A percentile compares a stretch with the other conserved stretches of the same genome.
These are phyloP conservation scores for Cupressus sempervirens DNA, from an alignment of 75 land plant species.

Conservation along the genomic window DNA sequence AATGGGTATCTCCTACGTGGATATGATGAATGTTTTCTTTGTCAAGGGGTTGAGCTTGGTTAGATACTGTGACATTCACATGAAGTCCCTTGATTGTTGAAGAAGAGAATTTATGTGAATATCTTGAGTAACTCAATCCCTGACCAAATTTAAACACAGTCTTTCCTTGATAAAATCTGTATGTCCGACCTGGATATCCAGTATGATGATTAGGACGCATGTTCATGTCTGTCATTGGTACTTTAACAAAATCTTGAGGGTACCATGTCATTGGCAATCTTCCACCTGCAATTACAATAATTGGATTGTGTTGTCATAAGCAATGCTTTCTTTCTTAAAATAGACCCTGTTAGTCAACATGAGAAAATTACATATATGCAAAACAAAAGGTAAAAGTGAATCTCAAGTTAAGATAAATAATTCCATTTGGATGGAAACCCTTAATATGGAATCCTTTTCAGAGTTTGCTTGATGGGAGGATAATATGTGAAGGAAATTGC, in stretches of 20 bases:
- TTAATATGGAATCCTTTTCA: neutral
- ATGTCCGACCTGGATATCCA: constrained; percentile 88
- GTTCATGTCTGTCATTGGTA: constrained; percentile 89
- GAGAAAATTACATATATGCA: neutral
- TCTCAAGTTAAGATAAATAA: neutral
- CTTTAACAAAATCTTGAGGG: constrained; percentile 56
- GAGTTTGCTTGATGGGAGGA: neutral
- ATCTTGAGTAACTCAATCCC: constrained; percentile 78
- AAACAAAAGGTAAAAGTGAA: neutral
- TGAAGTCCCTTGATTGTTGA: constrained; percentile 6
- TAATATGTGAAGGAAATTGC: neutral
- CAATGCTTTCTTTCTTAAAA: neutral
- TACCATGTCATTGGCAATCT: constrained; percentile 92
- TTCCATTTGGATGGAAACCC: neutral
- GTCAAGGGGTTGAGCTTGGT: neutral
- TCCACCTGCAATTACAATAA: constrained; percentile 45
- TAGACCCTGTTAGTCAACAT: neutral
- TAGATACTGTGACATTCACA: neutral
- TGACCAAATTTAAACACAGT: constrained; percentile 65
- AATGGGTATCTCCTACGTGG: constrained; percentile 13
- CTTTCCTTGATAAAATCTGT: constrained; percentile 79
- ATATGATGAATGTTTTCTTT: constrained; percentile 20
- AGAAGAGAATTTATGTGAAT: constrained; percentile 37
- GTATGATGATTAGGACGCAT: constrained; percentile 63
- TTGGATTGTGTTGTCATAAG: neutral